A percentile compares a stretch with the other conserved stretches of the same genome.
Evolutionary conservation across 257 asterid species (phyloP).

Genomic region (Primulina huaijiensis): DNA sequence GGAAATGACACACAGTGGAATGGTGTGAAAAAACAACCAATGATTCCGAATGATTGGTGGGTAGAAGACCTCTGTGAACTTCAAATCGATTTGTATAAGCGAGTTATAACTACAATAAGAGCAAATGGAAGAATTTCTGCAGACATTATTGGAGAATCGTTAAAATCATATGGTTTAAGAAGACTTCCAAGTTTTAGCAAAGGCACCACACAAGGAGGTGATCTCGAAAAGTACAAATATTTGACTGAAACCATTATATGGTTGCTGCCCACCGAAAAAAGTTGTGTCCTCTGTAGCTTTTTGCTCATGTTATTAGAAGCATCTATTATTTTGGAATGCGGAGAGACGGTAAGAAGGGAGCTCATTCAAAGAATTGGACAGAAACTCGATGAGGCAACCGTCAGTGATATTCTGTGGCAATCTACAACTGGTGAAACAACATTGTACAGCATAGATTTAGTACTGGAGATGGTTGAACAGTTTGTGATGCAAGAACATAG

Average conservation of each 20-base stretch:
- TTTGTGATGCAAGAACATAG: constrained; percentile 53
- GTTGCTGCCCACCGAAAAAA: constrained; percentile 54
- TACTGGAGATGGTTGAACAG: constrained; percentile 58
- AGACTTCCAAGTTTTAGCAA: constrained; percentile 59
- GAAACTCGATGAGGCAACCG: constrained; percentile 66
- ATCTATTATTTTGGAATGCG: constrained; percentile 50
- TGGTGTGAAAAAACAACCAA: constrained; percentile 53
- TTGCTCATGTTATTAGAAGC: constrained; percentile 63
- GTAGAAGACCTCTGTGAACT: constrained; percentile 88
- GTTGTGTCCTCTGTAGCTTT: constrained; percentile 52
- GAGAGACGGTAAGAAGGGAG: constrained; percentile 45
- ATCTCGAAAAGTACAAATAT: constrained; percentile 45
- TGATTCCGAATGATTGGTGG: constrained; percentile 90
- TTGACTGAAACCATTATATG: constrained; percentile 55
- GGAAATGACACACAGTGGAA: constrained; percentile 51
- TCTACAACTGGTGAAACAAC: constrained; percentile 52
- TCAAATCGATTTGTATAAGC: constrained; percentile 59
- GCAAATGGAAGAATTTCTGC: constrained; percentile 55
- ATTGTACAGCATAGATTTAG: constrained; percentile 44
- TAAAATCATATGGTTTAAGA: constrained; percentile 51
- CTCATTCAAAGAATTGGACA: constrained; percentile 52
- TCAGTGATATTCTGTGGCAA: constrained; percentile 52
- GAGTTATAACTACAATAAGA: constrained; percentile 52
- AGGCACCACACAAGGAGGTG: constrained; percentile 47
- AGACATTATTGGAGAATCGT: constrained; percentile 67